Base-by-base conservation (phyloP, 1,284 basidiomycete species). In the Erythrobasidium hasegawianum region DNA sequence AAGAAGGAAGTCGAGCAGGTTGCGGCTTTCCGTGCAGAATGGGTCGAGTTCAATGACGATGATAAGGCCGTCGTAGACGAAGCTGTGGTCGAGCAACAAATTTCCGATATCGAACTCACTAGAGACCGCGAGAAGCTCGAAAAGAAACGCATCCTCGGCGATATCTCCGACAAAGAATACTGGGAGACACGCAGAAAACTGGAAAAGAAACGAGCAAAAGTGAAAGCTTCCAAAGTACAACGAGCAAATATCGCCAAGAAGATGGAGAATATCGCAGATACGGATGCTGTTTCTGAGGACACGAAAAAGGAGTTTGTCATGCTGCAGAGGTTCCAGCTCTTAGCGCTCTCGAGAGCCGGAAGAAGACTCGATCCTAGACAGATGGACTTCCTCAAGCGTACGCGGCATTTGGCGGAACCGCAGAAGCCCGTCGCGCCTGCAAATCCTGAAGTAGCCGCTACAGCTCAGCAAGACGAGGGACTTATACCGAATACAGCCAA, bases 61-160 rank as follows among this genome's bases (percentile, higher is more conserved):
- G 43, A 47, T n/a, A n/a, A 47, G 8, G 43, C 16, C 14, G 22
- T 47, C 4, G 22, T 47, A 8, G 43, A 47, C 4, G 43, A 47
- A 24, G 43, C 43, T 47, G n/a, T 18, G 5, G 43, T 47, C 43
- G 43, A 47, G 43, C 16, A 24, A 24, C 43, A 47, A 14, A 47
- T 24, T n/a, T n/a, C 43, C 43, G 43, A 47, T 14, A 47, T 47
- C 43, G 43, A 47, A 47, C 22, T 18, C 14, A 24, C 43, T 24
- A n/a, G 43, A 24, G 22, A 47, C 8, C 43, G 43, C 43, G 43
- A 47, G 43, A 47, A 47, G 43, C 43, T 47, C 14, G 43, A 47
- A 8, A 47, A 47, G 43, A n/a, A 18, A n/a, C 43, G 43, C 43
- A 47, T 18, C 16, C 8, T n/a, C 4, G 43, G 43, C 43, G 43